Evolutionary conservation across 257 asterid species (phyloP), one percentile per base, ranked within the genome.

Genomic region (Scutellaria galericulata): DNA sequence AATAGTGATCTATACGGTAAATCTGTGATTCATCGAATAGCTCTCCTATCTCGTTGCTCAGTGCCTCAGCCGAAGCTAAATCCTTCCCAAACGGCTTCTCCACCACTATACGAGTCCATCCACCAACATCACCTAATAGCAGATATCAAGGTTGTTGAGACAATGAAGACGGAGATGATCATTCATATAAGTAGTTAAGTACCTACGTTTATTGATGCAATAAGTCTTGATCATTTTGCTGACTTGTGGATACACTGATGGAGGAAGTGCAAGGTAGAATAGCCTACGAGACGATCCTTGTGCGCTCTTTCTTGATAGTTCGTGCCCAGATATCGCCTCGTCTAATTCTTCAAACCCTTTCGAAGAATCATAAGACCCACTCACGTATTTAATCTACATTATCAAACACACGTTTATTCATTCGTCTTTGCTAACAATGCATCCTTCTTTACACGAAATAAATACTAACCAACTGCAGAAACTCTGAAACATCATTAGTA

Each of bases 81-180:
- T 95, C 99, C 85, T 75, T 92, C 72, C 99, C 99, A 57, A 95
- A 95, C 68, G 99, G 99, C 85, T 95, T 95, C 93, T 95, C 99
- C 71, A 95, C 97, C 46, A 95, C 96, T 57, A 92, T 80, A 37
- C 99, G 98, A 18, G 97, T 92, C 99, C 99, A 95, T 73, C 99
- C 99, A 47, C 96, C 96, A 80, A 81, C 87, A 84, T 90, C 88
- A 77, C 97, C 99, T 95, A 10, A 24, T 66, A 64, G 54, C 27
- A 55, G 40, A 20, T 20, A 1, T 8, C 11, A 2, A 24, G 27
- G 27, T 24, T 24, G 27, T 31, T 31, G 5, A 31, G 37, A 31
- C 37, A 24, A 1, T 1, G 27, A 24, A 24, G 27, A 24, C 27
- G 27, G 27, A 24, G 27, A 31, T 31, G 37, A 31, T 31, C 37